Conservation (phyloP, 768 basidiomycete species). For the Suillus occidentalis region DNA sequence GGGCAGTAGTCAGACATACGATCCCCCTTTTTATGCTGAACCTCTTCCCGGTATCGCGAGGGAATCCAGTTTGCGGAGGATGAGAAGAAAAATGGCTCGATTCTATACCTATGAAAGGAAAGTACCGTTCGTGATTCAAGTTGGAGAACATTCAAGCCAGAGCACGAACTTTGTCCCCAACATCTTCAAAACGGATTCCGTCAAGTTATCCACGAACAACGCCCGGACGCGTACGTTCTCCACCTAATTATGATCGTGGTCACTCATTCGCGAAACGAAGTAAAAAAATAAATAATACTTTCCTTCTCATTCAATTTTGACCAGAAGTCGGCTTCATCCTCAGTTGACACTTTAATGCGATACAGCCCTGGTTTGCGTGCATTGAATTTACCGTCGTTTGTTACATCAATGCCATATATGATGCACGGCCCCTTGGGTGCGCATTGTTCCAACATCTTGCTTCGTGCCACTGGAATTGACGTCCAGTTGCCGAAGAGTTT, state of each 20-base stretch:
- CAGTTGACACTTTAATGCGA: not conserved
- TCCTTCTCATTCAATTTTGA: conserved; percentile 25
- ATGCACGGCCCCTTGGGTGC: not conserved
- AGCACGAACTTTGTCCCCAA: conserved; percentile 32
- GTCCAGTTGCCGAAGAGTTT: conserved; percentile 60
- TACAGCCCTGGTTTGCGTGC: not conserved
- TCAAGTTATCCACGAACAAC: not conserved
- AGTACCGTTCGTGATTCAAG: too few relatives aligned
- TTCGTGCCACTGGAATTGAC: conserved; percentile 37
- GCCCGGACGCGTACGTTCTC: conserved; percentile 29
- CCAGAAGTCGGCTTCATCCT: conserved; percentile 22
- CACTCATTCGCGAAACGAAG: not conserved
- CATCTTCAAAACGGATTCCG: conserved; percentile 31
- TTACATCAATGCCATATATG: not conserved
- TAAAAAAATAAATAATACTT: not conserved
- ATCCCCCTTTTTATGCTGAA: not conserved
- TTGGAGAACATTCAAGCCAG: not conserved
- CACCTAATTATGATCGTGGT: conserved; percentile 19
- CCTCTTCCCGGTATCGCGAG: conserved; percentile 53
- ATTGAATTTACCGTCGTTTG: conserved; percentile 14
- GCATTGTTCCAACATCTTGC: conserved; percentile 26
- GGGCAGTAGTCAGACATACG: not conserved
- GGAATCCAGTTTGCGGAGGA: conserved; percentile 56
- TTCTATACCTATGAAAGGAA: conserved; percentile 27
- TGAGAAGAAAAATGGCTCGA: conserved; percentile 40